Base-by-base conservation (phyloP, 306 rosid genomes). In the Vigna unguiculata region DNA sequence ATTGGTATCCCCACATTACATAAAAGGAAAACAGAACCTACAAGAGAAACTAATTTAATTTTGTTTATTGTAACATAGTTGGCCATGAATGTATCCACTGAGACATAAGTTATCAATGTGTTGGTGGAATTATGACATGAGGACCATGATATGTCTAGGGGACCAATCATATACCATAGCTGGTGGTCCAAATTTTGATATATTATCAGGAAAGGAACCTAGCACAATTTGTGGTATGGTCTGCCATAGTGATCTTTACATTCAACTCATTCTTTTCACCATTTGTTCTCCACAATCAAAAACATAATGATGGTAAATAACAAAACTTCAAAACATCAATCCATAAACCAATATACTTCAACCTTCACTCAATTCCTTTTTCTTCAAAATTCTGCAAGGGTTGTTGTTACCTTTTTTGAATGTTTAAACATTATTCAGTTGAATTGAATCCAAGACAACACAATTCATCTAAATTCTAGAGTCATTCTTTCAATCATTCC, bases 71-170 rank as follows among this genome's bases (percentile, higher is more conserved):
- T 77, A 81, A 78, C 68, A 78, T 81, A 86, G 90, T 80, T 85
- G 92, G 87, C 81, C 86, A 85, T 83, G 76, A 88, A 88, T 78
- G 80, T 80, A 70, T 86, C 87, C 90, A 85, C 86, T 52, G 81
- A 87, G 96, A 88, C 98, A 88, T 51, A 68, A 83, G 65, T 82
- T 81, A 90, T 86, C 92, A 88, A 81, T 40, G 75, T 91, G 97
- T 88, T 90, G 87, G 92, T 83, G 88, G 90, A 90, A 73, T 77
- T 45, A 81, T 82, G 85, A 87, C 96, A 90, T 76, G 34, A 65
- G 78, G 89, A 89, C 86, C 77, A 78, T 45, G 86, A 82, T 84
- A 75, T 88, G 88, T 93, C 89, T 75, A 55, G 90, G 93, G 92
- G 91, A 84, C 96, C 92, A 90, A 82, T 79, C 79, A 82, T 84